Base-by-base conservation (phyloP, 306 rosid species). In the Begonia fuchsioides region DNA sequence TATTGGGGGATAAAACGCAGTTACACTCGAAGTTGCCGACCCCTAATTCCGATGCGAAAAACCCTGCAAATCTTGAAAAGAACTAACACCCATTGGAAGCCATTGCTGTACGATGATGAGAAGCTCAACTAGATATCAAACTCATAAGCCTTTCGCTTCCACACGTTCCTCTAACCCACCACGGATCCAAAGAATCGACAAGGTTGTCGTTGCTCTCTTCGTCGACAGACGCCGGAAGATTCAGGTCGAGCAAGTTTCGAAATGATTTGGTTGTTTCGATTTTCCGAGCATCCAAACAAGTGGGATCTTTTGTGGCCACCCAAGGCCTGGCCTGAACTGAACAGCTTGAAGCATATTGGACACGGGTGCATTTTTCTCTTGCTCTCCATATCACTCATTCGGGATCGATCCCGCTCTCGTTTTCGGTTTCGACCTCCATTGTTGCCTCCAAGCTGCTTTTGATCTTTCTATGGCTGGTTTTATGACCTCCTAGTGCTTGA, bases 281-380 rank as follows among this genome's bases (percentile, higher is more conserved):
- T 60, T 11, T 78, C 79, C 15, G 78, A 50, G 19, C 50, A 63
- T 59, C 26, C 57, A 20, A 58, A 54, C 66, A 74, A 44, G 61
- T 88, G 96, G 57, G 95, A 88, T 65, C 96, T 81, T 64, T 88
- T 88, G 56, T 88, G 96, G 16, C 96, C 96, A 40, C 96, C 96
- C 59, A 88, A 76, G 10, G 96, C 96, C 57, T 88, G 96, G 10
- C 96, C 96, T 26, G 95, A 81, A 18, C 70, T 40, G 17, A 88
- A 88, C 50, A 70, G 74, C 66, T 71, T 81, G 12, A 61, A 17
- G 71, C 96, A 88, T 73, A 83, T 78, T 60, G 90, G 75, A 44
- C 96, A 88, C 48, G 71, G 68, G 12, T 88, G 83, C 12, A 62
- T 76, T 53, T 65, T 83, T 45, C 16, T 76, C 72, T 69, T 66